These are phyloP conservation scores for Volvox reticuliferus DNA, from an alignment of 139 green algal species.

Conservation along the genomic window DNA sequence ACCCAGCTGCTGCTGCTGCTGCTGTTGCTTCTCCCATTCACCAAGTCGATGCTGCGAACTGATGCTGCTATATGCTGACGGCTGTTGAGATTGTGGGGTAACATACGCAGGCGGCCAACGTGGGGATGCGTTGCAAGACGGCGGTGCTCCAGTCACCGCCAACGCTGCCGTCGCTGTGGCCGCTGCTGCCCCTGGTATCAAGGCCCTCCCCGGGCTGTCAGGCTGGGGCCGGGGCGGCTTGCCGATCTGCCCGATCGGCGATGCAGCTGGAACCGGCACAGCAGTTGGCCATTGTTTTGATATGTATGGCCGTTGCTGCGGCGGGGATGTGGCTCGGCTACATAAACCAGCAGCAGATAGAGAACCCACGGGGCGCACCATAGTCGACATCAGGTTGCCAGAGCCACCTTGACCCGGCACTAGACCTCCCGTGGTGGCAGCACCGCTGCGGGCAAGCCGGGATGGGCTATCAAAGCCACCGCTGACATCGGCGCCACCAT, in stretches of 20 bases:
- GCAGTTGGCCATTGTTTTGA: not conserved
- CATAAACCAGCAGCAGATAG: not conserved
- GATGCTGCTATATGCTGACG: not conserved
- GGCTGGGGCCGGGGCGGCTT: not conserved
- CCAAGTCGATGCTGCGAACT: not conserved
- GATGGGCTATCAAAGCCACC: conserved; percentile 2
- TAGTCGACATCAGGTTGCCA: not conserved
- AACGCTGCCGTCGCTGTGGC: not conserved
- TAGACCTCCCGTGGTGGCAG: not conserved
- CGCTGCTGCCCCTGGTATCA: not conserved
- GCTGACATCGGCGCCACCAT: not conserved
- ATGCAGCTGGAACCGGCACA: not conserved
- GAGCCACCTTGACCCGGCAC: not conserved
- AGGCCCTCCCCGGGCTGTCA: not conserved
- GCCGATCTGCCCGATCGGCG: not conserved
- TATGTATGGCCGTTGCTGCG: not conserved
- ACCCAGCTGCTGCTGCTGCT: not conserved
- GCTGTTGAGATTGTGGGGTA: not conserved
- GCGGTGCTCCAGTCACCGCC: not conserved
- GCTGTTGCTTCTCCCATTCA: not conserved
- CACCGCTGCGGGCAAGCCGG: not conserved
- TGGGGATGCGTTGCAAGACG: not conserved
- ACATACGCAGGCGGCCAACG: not conserved
- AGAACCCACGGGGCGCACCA: not conserved
- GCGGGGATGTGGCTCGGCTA: not conserved